These are phyloP conservation scores for Sordariomycetes sp. DNA, from an alignment of 2,329 filamentous ascomycete species.

Conservation along the genomic window DNA sequence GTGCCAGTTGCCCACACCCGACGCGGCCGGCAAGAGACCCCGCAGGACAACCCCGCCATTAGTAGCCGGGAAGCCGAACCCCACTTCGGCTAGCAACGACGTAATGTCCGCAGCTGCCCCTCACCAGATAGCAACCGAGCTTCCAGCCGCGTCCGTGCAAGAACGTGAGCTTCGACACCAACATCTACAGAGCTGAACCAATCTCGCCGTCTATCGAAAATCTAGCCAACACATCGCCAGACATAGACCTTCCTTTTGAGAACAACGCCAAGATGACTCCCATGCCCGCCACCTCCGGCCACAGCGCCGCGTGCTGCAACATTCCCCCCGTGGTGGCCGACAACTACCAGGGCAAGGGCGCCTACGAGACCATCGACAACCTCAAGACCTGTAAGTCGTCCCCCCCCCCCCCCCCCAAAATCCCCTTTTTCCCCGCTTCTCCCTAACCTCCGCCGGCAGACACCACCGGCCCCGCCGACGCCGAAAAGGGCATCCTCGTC, in stretches of 20 bases:
- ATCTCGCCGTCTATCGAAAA: no score
- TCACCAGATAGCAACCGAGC: not conserved
- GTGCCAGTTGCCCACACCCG: no score
- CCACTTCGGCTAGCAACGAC: not conserved
- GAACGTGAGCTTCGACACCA: not conserved
- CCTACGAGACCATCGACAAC: constrained; percentile 40
- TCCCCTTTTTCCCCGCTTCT: not conserved
- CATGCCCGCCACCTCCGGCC: constrained; percentile 36
- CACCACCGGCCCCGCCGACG: constrained; percentile 30
- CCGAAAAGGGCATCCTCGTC: constrained; percentile 44
- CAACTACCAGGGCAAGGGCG: constrained; percentile 40
- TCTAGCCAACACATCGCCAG: no score
- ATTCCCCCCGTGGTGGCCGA: constrained; percentile 42
- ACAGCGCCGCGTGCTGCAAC: constrained; percentile 44
- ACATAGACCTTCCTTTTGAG: no score
- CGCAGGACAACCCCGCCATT: not conserved
- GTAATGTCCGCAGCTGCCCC: not conserved
- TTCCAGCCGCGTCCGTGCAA: not conserved
- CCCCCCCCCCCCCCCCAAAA: not conserved
- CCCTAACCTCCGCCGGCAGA: constrained; percentile 17
- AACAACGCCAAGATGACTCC: constrained; percentile 24
- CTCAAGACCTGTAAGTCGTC: constrained; percentile 32
- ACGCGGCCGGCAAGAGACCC: not conserved
- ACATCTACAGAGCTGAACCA: not conserved
- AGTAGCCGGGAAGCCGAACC: not conserved